A percentile compares a stretch with the other conserved stretches of the same genome.
phyloP scores from a whole-genome alignment of 1,284 basidiomycete genomes.

The Trichosporon sp. region DNA sequence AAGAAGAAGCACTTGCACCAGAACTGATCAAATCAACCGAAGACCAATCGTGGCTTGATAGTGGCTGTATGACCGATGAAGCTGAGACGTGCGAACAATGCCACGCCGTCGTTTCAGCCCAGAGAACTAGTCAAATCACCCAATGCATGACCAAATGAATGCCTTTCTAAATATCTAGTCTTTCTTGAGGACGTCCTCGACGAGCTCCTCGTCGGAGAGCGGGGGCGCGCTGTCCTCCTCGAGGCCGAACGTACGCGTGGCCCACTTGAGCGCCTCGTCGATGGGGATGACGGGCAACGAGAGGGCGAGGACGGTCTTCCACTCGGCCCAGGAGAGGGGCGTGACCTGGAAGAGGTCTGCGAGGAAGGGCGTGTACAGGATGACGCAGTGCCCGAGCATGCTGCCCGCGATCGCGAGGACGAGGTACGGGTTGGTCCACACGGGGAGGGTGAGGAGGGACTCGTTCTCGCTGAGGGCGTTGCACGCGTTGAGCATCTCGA shows the following conservation, averaged over 20 bases:
- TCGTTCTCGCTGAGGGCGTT: conserved; percentile 99
- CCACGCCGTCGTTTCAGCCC: too few relatives aligned
- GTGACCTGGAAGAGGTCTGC: conserved; percentile 86
- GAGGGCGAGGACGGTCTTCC: conserved; percentile 88
- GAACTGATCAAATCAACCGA: too few relatives aligned
- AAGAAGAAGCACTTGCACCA: too few relatives aligned
- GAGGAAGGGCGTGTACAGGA: conserved; percentile 93
- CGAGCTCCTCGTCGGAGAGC: conserved; percentile 2
- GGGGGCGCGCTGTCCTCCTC: background rate
- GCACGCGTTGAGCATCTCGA: conserved; percentile 99
- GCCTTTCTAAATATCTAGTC: background rate
- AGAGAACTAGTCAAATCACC: background rate
- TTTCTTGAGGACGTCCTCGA: conserved; percentile 1
- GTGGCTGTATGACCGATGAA: too few relatives aligned
- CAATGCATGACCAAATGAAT: background rate
- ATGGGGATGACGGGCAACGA: conserved; percentile 84
- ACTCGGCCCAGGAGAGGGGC: conserved; percentile 84
- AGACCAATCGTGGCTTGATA: too few relatives aligned
- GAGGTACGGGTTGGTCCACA: conserved; percentile 92
- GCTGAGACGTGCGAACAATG: too few relatives aligned
- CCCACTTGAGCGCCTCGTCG: conserved; percentile 81
- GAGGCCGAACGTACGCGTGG: conserved; percentile 31
- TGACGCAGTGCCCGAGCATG: conserved; percentile 88
- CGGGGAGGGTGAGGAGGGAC: conserved; percentile 75
- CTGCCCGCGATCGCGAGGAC: conserved; percentile 80